Evolutionary conservation across 441 rosid species (phyloP), one percentile per base, ranked within the genome.

Genomic region (Erysimum cheiri): DNA sequence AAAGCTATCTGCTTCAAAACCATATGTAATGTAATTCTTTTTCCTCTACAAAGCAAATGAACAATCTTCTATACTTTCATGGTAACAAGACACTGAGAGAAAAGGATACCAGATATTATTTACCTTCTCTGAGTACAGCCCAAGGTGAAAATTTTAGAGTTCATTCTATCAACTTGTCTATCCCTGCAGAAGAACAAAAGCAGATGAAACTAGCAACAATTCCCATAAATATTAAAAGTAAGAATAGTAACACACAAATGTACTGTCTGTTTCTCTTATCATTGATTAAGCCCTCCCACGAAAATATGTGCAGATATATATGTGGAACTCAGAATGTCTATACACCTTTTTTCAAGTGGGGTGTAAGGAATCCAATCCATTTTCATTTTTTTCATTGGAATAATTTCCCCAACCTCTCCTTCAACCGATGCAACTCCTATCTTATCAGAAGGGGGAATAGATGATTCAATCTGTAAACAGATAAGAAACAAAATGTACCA

Each of bases 301-400:
- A 64, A 70, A 79, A 28, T 6, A 8, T 54, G 39, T n/a, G 24
- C 24, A 0, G 39, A n/a, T 8, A 14, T n/a, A 44, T 12, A 44
- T 5, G 13, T 31, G 29, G 46, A 62, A 46, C 10, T 39, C 31
- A 78, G 24, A 61, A 15, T 17, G 49, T 22, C 43, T 48, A 56
- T n/a, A 47, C 70, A 88, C 97, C 94, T 87, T 31, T 90, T 81
- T 52, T 87, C 93, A 52, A 86, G 70, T 47, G 98, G 97, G 60
- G 92, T 80, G 73, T 90, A 94, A 9, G 99, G 99, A 65, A 83
- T 83, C 99, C 99, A 92, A 52, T 75, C 97, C 99, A 92, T 90
- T 85, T 94, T 92, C 97, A 94, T 90, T 60, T 78, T 78, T 70
- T 84, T 92, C 99, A 94, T 90, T 8, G 98, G 97, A 80, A 90